Base-by-base conservation (phyloP, 352 stramenopile genomes). In the Phytophthora agathidicida region DNA sequence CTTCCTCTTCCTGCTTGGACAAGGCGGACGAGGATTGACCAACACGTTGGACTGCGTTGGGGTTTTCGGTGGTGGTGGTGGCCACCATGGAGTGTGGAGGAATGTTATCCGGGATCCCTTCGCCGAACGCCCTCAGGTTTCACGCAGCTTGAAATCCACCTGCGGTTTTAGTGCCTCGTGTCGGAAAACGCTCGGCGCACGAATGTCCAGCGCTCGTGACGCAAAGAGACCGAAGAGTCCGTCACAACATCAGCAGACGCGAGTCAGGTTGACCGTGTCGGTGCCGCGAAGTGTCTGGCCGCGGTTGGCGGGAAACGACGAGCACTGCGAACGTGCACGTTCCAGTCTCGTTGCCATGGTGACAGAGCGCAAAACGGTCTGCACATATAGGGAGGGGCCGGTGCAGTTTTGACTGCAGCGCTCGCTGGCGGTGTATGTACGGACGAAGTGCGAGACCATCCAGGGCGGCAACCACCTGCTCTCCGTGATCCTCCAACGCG, bases 1-100 rank as follows among this genome's bases (percentile, higher is more conserved):
- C n/a, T n/a, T n/a, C n/a, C n/a, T n/a, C n/a, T n/a, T n/a, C n/a
- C n/a, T n/a, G n/a, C n/a, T n/a, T n/a, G n/a, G n/a, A n/a, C n/a
- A n/a, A n/a, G n/a, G n/a, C n/a, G n/a, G n/a, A 33, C 1, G 6
- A 13, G 43, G 36, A 65, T 65, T 59, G 56, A 65, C 37, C 56
- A 50, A 59, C 54, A 26, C 22, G 45, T 53, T 53, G 46, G n/a
- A 39, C 31, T n/a, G n/a, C n/a, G n/a, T 30, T 17, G 22, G 5
- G 30, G 31, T 32, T 55, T 47, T 48, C 53, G 53, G 53, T 46
- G 53, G 26, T 30, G 42, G 32, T 20, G 8, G 36, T 11, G 37
- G 20, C 22, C n/a, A n/a, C n/a, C n/a, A n/a, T n/a, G n/a, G n/a
- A n/a, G n/a, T n/a, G n/a, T n/a, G n/a, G n/a, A n/a, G n/a, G n/a